Percentiles rank a stretch among this genome's conserved stretches.
Conservation (phyloP, 129 eudicot genomes). For the Rutidosis leptorrhynchoides region DNA sequence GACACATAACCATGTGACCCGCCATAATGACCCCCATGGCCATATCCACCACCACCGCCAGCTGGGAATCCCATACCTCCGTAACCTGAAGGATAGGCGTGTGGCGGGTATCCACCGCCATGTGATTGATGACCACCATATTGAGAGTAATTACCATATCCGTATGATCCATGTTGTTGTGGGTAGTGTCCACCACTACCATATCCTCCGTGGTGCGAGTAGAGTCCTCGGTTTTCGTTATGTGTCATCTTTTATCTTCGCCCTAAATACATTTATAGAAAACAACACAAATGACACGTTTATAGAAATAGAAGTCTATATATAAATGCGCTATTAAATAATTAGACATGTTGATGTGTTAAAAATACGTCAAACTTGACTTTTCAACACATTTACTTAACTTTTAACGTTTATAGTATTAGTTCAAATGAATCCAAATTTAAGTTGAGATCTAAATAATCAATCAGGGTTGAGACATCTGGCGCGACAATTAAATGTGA, state of each 20-base stretch:
- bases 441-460: too few species aligned
- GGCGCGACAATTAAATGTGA: too few species aligned
- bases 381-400: too few species aligned
- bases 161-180: constrained; percentile 35
- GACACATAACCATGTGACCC: constrained; percentile 29
- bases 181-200: constrained; percentile 39
- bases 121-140: constrained; percentile 14
- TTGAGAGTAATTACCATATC: constrained; percentile 21
- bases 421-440: too few species aligned
- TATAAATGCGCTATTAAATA: too few species aligned
- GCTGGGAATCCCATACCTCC: constrained; percentile 28
- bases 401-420: too few species aligned
- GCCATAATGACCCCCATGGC: constrained; percentile 21
- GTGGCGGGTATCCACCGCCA: constrained; percentile 18
- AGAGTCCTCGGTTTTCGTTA: constrained; percentile 51
- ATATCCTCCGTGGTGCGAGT: constrained; percentile 42
- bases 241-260: constrained; percentile 27
- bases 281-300: too few species aligned
- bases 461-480: too few species aligned
- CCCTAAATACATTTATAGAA: neutral
- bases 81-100: constrained; percentile 29
- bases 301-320: too few species aligned
- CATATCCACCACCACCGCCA: constrained; percentile 30
- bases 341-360: too few species aligned
- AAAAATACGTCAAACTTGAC: too few species aligned